phyloP scores from a whole-genome alignment of 83 land plant species.

The Isoetes engelmannii region DNA sequence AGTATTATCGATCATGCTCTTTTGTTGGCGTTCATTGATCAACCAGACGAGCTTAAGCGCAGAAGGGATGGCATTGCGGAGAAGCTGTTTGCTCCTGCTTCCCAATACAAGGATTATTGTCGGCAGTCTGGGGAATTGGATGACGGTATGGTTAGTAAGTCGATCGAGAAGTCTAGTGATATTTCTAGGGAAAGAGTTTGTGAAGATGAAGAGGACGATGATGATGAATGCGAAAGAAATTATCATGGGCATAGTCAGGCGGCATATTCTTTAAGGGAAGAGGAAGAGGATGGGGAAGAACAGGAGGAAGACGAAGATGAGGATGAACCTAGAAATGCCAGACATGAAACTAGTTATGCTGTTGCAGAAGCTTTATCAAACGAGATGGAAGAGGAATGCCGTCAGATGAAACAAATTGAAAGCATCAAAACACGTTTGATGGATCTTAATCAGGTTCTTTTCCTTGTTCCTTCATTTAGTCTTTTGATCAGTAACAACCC shows the following conservation, averaged over 20 bases:
- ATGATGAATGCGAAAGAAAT: neutral
- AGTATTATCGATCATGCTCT: constrained; percentile 19
- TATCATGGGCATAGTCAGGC: neutral
- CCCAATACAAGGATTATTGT: constrained; percentile 3
- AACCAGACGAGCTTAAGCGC: constrained; percentile 19
- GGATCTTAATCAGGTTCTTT: constrained; percentile 15
- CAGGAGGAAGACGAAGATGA: neutral
- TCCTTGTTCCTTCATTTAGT: too few relatives aligned
- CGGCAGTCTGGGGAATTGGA: neutral
- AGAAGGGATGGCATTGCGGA: constrained; percentile 25
- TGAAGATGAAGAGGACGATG: constrained; percentile 12
- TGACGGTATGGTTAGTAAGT: neutral
- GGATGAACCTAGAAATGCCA: neutral
- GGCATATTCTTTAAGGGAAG: neutral
- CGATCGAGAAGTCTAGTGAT: neutral
- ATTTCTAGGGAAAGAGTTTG: constrained; percentile 1
- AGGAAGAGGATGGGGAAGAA: neutral
- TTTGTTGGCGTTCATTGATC: constrained; percentile 14
- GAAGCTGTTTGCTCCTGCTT: constrained; percentile 18
- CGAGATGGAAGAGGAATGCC: constrained; percentile 20
- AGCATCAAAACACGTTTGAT: constrained; percentile 5
- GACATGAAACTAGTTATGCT: neutral
- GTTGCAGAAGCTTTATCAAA: constrained; percentile 16
- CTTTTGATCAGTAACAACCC: too few relatives aligned
- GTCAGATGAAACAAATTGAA: constrained; percentile 16